Base-by-base conservation (phyloP, 768 basidiomycete species). In the Russula foetens region DNA sequence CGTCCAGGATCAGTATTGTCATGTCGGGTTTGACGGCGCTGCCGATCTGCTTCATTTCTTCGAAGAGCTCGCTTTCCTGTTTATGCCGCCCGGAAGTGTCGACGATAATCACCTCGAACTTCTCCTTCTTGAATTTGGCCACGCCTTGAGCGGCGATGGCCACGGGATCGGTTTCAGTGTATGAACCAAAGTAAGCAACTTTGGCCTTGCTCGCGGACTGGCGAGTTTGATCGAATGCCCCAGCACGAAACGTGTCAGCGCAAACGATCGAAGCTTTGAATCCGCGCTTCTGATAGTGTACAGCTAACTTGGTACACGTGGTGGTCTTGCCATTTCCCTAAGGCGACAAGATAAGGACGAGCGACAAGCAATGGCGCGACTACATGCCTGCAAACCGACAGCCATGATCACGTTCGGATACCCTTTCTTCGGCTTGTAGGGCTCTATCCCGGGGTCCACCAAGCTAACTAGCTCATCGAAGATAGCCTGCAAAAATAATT, bases 181-280 rank as follows among this genome's bases (percentile, higher is more conserved):
- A 98, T 54, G 91, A 94, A 23, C 97, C 97, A 75, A 94, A 99
- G 81, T 97, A 99, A 3, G 97, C 94, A 15, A 99, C 92, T 72
- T 98, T 98, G 41, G 97, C 97, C 73, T 97, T 96, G 15, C 94
- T 97, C 21, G 97, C 96, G 52, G 96, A 98, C 76, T 99, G 97
- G 70, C 97, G 87, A 12, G 97, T 92, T 73, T 99, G 97, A 74
- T 99, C 97, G 74, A 99, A 99, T 39, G 97, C 97, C 53, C 97
- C 97, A 3, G 97, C 97, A 75, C 97, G 90, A 79, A 99, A 99
- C 0, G 97, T 99, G 73, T 99, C 97, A 23, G 97, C 97, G 69
- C 97, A 99, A 66, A 99, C 96, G 56, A 99, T 94, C 62, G 88
- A 92, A 14, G 95, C 90, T 72, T 96, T 94, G 80, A 98, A 91